Base-by-base conservation (phyloP, 2,329 filamentous ascomycete species). In the Juglanconis sp. region DNA sequence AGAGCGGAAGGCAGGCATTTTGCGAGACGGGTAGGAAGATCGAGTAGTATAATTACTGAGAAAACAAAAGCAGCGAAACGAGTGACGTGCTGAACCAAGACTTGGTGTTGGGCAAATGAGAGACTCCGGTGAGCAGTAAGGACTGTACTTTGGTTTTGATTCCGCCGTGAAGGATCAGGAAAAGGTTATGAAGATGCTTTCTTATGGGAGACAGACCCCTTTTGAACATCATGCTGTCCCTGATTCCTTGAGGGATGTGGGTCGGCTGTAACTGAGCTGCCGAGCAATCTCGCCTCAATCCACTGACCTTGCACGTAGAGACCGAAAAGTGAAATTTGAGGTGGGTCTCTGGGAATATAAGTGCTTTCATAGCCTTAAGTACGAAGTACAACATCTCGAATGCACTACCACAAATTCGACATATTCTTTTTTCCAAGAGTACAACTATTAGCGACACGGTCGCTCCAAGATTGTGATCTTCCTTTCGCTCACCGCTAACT, bases 121-220 rank as follows among this genome's bases (percentile, higher is more conserved):
- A 46, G 56, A 58, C 56, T 58, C 4, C 6, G 56, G 48, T 58
- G 38, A 53, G 56, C 5, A 35, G 48, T 46, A 38, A 38, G 8
- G 2, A 38, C 36, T 38, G 7, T 38, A 3, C 11, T 38, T 13
- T 8, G 7, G 36, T 38, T 38, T 38, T 38, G 7, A 38, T 13
- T 38, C 36, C 7, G 3, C 36, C 36, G 36, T 38, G 36, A 38
- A 38, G 36, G 36, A 8, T 38, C 2, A 24, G 24, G 2, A 24
- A 24, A 24, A 24, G 1, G 24, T 2, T 24, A 24, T 24, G 24
- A 24, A 24, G 24, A 24, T 24, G 24, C 24, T 24, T 24, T 24
- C 24, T 24, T 24, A 24, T 24, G 24, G 24, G 24, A 24, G 24
- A 24, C 24, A 24, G 24, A 24, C 24, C 24, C 24, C 53, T 49